Base-by-base conservation (phyloP, 1,284 basidiomycete species). In the Agroathelia rolfsii region DNA sequence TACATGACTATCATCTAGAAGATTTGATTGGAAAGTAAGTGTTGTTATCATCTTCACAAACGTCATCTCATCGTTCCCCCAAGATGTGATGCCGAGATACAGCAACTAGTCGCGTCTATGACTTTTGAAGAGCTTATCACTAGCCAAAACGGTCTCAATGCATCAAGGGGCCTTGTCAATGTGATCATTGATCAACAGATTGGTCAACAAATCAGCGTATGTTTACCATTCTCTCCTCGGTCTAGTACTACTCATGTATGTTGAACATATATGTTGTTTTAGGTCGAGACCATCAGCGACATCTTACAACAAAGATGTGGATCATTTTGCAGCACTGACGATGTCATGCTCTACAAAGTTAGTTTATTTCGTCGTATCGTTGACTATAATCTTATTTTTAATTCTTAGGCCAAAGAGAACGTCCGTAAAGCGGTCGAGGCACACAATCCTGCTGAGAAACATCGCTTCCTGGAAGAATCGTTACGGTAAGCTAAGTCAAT, bases 131-230 rank as follows among this genome's bases (percentile, higher is more conserved):
- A 83, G 22, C 68, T 98, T 13, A 75, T 96, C 38, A 88, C 83
- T 6, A 76, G 76, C 25, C 74, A 82, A 49, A 74, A 76, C 46
- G 93, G 93, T 18, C 72, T 89, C 42, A 77, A 78, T 16, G 74
- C 80, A 19, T 92, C 93, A 5, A 72, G 88, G 43, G 78, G 78
- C n/a, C 61, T 97, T 13, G 89, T 96, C 8, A 94, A 92, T 42
- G 82, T 93, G 21, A 74, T 99, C 42, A 98, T 99, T 47, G 90
- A 98, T 58, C 87, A 93, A 49, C 94, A 97, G 53, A 97, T 97
- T 46, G 87, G 87, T 10, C 86, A 94, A 50, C 90, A 96, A 53
- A 84, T 92, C 31, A 90, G 87, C 48, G 92, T 94, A 51, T 47
- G 81, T 58, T 4, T 34, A 20, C 40, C 12, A 3, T 10, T 16